Evolutionary conservation across 352 stramenopile genomes (phyloP), one percentile per base, ranked within the genome.

Genomic region (Phytophthora lateralis): DNA sequence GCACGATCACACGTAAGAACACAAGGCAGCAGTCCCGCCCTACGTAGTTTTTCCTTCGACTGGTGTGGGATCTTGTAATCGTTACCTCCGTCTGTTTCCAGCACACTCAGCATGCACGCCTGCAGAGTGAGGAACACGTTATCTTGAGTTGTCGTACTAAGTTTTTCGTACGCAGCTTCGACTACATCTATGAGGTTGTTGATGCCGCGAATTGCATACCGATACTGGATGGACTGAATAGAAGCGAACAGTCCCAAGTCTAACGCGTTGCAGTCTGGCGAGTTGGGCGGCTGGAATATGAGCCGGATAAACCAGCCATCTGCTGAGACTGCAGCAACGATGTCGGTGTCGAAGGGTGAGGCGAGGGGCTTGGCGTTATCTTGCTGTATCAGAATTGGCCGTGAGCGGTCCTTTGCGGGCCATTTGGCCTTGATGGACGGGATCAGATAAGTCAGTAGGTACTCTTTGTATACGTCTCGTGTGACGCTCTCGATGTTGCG

Each of bases 351-450:
- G 39, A 47, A 17, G 3, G 43, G 30, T 9, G 32, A 20, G 8
- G 62, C 32, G 42, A 73, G 62, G 4, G 55, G 44, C 9, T 59
- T 66, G 0, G 61, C 49, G 17, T 78, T 78, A 29, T 78, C 70
- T 59, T 73, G 66, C 24, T 75, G 66, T 38, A 14, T n/a, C 32
- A 38, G 32, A 30, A n/a, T 38, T n/a, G 32, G 32, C 32, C 32
- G 32, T 38, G 32, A 38, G 8, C 32, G 32, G 32, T 38, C 32
- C 32, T 38, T 38, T 38, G 32, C 1, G 32, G 32, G 32, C 14
- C 32, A 38, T 38, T 38, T 38, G 10, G 14, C 14, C 32, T 38
- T 38, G 10, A n/a, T n/a, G 32, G 32, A 12, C 32, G 32, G 32
- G 32, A 38, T 38, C 32, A 12, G 32, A 38, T 38, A 38, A 12